Conservation (phyloP, 768 basidiomycete species). For the Kwoniella sp. region DNA sequence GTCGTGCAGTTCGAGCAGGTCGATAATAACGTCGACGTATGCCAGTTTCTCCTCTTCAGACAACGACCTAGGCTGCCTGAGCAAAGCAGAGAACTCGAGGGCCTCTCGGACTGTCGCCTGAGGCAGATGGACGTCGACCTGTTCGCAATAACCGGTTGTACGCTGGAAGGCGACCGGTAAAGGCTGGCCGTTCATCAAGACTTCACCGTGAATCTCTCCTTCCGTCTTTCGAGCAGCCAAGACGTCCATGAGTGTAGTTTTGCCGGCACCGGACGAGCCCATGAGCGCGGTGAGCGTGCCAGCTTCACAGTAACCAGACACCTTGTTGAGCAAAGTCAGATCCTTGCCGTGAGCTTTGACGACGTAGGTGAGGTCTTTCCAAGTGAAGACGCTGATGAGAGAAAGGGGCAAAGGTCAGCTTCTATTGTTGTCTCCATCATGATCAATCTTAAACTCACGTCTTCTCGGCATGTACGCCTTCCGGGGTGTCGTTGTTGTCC, state of each 20-base stretch:
- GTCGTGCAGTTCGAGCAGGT: constrained; percentile 56
- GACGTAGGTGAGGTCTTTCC: constrained; percentile 53
- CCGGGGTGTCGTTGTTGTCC: constrained; percentile 13
- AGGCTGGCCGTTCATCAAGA: constrained; percentile 57
- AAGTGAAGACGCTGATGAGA: constrained; percentile 56
- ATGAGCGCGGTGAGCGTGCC: constrained; percentile 83
- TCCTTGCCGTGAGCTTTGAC: constrained; percentile 39
- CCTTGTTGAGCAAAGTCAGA: constrained; percentile 65
- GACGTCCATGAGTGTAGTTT: constrained; percentile 51
- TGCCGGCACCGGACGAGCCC: constrained; percentile 61
- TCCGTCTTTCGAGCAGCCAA: constrained; percentile 45
- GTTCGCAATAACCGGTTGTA: constrained; percentile 57
- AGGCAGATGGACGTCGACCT: constrained; percentile 64
- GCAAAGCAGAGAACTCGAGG: constrained; percentile 57
- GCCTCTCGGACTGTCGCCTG: constrained; percentile 64
- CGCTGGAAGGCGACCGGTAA: constrained; percentile 58
- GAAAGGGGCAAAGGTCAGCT: constrained; percentile 25
- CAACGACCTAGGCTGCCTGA: constrained; percentile 56
- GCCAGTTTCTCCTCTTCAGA: constrained; percentile 55
- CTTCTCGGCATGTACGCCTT: constrained; percentile 31
- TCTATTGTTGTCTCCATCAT: no score
- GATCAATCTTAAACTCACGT: constrained; percentile 29
- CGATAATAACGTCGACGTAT: constrained; percentile 58
- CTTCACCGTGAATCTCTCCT: constrained; percentile 56
- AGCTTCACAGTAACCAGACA: constrained; percentile 78